Evolutionary conservation across 1,284 basidiomycete species (phyloP), one percentile per base, ranked within the genome.

Genomic region (Vanrija sp.): DNA sequence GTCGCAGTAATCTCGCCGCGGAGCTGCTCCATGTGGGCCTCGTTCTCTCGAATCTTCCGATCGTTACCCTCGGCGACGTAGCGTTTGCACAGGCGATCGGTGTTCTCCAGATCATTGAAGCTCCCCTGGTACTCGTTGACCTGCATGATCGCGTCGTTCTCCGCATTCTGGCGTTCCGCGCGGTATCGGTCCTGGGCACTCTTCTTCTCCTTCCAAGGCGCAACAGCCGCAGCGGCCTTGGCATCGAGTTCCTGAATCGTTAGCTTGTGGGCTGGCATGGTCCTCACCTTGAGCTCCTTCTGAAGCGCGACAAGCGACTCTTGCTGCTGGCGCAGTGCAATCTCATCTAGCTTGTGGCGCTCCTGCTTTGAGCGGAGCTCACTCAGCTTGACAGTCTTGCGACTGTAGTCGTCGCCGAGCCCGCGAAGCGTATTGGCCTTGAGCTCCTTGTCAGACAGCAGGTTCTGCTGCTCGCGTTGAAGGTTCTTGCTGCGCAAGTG

Each of bases 21-120:
- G 42, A 80, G 63, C 20, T 76, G 69, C 12, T 73, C 61, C 25
- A 91, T 81, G 47, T 80, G 80, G 15, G 81, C 78, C 22, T 80
- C 80, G 64, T 82, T 85, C 41, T 88, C 85, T 31, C 82, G 77
- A 35, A 92, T 78, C 54, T 81, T 77, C 15, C 82, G 80, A 4
- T 80, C 82, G 41, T 84, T 82, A 59, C 85, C 86, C 43, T 86
- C 84, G 42, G 83, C 82, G 51, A 87, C 79, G 70, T 92, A 92
- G 65, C 49, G 41, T 44, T 67, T 65, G 57, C 70, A 72, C 5
- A 62, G 63, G n/a, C 59, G 49, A 47, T 75, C 69, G 49, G 69
- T 71, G 24, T 48, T 45, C 48, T 75, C 69, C 10, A 75, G 57
- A 47, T 73, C 66, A 16, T 53, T 42, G 47, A 70, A 46, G 43